Percentiles rank a stretch among this genome's conserved stretches.
Evolutionary conservation across 345 rosid species (phyloP).

Genomic region (Eucalyptus paniculata): DNA sequence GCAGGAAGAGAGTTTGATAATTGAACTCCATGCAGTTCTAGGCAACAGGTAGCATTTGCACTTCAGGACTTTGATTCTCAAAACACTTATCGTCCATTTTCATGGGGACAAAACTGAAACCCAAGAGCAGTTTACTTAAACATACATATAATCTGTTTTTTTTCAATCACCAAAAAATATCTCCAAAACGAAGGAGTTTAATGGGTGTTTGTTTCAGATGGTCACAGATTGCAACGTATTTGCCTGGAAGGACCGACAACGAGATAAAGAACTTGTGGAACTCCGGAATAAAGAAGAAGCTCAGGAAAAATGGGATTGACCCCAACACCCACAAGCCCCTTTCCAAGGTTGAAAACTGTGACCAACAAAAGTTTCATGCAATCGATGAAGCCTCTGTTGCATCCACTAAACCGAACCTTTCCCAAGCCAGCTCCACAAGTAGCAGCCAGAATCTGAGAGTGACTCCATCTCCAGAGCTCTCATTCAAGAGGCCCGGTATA

Average conservation of each 20-base stretch:
- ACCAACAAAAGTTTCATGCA: background rate
- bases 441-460: background rate
- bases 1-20: conserved; percentile 65
- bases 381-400: background rate
- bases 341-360: conserved; percentile 21
- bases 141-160: background rate
- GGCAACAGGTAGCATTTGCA: conserved; percentile 43
- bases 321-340: conserved; percentile 56
- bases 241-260: conserved; percentile 57
- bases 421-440: conserved; percentile 21
- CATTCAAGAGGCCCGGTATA: background rate
- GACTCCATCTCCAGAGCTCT: background rate
- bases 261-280: conserved; percentile 68
- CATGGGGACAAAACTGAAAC: background rate
- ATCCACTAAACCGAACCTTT: conserved; percentile 31
- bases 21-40: conserved; percentile 65
- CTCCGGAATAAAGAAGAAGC: conserved; percentile 56
- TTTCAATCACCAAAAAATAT: background rate
- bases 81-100: background rate
- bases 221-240: conserved; percentile 56
- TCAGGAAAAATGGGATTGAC: conserved; percentile 48
- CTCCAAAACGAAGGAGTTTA: background rate
- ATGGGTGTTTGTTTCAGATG: conserved; percentile 18
- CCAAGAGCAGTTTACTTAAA: background rate
- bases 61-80: background rate